These are phyloP conservation scores for Climacium dendroides DNA, from an alignment of 225 moss, liverwort and hornwort genomes.

Conservation along the genomic window DNA sequence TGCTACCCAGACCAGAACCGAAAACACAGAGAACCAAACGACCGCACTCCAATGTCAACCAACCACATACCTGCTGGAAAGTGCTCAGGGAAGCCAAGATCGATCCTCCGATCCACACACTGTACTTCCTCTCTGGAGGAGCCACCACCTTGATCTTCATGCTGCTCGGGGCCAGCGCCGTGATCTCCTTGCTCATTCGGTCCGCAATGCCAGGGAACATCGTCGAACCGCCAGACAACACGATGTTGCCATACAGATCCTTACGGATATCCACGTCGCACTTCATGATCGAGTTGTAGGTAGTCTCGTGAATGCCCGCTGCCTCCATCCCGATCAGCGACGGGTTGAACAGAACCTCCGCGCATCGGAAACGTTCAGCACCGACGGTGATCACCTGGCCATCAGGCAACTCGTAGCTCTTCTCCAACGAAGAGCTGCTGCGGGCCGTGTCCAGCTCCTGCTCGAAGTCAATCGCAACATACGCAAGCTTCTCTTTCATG, in stretches of 20 bases:
- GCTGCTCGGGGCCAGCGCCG: slow-evolving; percentile 57
- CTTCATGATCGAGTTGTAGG: slow-evolving; percentile 99
- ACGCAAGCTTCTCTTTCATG: slow-evolving; percentile 94
- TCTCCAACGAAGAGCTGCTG: slow-evolving; percentile 53
- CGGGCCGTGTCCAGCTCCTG: slow-evolving; percentile 62
- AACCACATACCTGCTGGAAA: slow-evolving; percentile 68
- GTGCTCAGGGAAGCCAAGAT: slow-evolving; percentile 92
- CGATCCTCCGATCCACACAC: slow-evolving; percentile 72
- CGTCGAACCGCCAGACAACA: slow-evolving; percentile 55
- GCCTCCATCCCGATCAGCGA: slow-evolving; percentile 93
- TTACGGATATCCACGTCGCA: slow-evolving; percentile 98
- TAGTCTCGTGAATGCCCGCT: slow-evolving; percentile 91
- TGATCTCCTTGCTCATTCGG: slow-evolving; percentile 74
- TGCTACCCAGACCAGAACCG: accelerated
- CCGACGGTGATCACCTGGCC: slow-evolving; percentile 76
- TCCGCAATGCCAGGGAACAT: slow-evolving; percentile 70
- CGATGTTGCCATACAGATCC: slow-evolving; percentile 93
- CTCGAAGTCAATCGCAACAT: slow-evolving; percentile 60
- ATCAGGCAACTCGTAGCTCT: slow-evolving; percentile 86
- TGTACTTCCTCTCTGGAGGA: slow-evolving; percentile 69
- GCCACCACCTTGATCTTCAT: slow-evolving; percentile 80
- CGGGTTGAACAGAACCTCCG: slow-evolving; percentile 84
- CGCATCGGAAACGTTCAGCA: slow-evolving; percentile 78
- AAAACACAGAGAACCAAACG: too few species aligned
- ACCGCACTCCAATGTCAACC: too few species aligned